Conservation (phyloP, 208 protist genomes). For the Angomonas deanei region DNA sequence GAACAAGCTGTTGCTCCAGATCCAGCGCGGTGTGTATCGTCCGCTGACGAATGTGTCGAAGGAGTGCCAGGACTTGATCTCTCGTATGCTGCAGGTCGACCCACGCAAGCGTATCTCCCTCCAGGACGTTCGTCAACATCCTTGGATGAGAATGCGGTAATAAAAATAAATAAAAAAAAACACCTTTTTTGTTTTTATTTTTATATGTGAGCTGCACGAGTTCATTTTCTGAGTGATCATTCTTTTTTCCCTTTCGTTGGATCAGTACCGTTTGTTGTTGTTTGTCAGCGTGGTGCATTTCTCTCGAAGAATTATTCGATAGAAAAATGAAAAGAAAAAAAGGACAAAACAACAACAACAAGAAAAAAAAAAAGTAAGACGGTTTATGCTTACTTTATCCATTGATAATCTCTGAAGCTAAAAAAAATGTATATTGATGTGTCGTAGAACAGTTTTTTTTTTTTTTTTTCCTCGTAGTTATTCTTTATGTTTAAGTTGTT, state of each 20-base stretch:
- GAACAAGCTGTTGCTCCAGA: conserved; percentile 89
- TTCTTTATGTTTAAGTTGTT: conserved; percentile 11
- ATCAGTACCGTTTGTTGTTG: neutral
- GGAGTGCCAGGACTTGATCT: conserved; percentile 57
- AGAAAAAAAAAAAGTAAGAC: neutral
- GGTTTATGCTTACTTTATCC: too few relatives aligned
- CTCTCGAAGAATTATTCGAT: neutral
- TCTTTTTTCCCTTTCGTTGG: neutral
- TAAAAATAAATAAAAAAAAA: neutral
- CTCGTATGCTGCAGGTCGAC: conserved; percentile 79
- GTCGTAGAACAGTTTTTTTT: too few relatives aligned
- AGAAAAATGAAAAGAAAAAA: neutral
- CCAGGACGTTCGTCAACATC: conserved; percentile 80
- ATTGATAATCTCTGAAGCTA: too few relatives aligned
- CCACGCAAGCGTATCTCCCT: conserved; percentile 84
- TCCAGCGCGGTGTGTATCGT: conserved; percentile 85
- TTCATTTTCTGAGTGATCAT: too few relatives aligned
- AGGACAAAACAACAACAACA: too few relatives aligned
- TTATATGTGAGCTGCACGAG: too few relatives aligned
- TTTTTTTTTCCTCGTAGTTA: conserved; percentile 24
- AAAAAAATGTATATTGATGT: too few relatives aligned
- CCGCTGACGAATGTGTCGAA: conserved; percentile 77
- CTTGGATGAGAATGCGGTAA: conserved; percentile 76
- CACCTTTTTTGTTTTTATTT: neutral
- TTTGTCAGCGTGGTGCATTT: neutral